A percentile compares a stretch with the other conserved stretches of the same genome.
Evolutionary conservation across 2,329 filamentous ascomycete genomes (phyloP).

Genomic region (Zasmidium cellare): DNA sequence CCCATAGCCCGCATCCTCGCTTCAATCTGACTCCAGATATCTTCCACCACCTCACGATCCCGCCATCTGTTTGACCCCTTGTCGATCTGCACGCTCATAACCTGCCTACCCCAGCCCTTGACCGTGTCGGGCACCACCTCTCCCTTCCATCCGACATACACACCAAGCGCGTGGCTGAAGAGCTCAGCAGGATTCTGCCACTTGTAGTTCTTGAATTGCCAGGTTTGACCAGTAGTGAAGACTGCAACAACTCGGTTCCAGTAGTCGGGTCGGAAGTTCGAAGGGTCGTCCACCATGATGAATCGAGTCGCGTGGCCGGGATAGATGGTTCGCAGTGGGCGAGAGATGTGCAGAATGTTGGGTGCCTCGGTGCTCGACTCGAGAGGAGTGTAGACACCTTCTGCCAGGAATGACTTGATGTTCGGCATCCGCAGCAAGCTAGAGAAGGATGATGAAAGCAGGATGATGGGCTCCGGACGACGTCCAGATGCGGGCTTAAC

Average conservation of each 20-base stretch:
- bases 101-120: conserved; percentile 80
- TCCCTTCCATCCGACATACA: conserved; percentile 89
- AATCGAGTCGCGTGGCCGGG: conserved; percentile 77
- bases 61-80: conserved; percentile 69
- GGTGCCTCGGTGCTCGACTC: conserved; percentile 59
- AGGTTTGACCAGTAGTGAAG: conserved; percentile 94
- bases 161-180: conserved; percentile 81
- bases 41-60: conserved; percentile 89
- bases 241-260: conserved; percentile 94
- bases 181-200: conserved; percentile 87
- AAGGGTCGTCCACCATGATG: conserved; percentile 88
- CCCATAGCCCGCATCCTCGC: conserved; percentile 81
- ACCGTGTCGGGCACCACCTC: conserved; percentile 78
- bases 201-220: conserved; percentile 99
- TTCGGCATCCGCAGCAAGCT: conserved; percentile 94
- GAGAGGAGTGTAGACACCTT: conserved; percentile 76
- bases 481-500: conserved; percentile 43
- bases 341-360: conserved; percentile 83
- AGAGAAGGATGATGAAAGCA: conserved; percentile 92
- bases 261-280: conserved; percentile 97
- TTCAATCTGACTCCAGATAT: conserved; percentile 89
- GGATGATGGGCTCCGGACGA: conserved; percentile 80
- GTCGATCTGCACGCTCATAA: conserved; percentile 78
- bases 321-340: conserved; percentile 70
- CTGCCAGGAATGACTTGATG: conserved; percentile 88